These are phyloP conservation scores for Barbarea vulgaris DNA, from an alignment of 345 rosid genomes.

Conservation along the genomic window DNA sequence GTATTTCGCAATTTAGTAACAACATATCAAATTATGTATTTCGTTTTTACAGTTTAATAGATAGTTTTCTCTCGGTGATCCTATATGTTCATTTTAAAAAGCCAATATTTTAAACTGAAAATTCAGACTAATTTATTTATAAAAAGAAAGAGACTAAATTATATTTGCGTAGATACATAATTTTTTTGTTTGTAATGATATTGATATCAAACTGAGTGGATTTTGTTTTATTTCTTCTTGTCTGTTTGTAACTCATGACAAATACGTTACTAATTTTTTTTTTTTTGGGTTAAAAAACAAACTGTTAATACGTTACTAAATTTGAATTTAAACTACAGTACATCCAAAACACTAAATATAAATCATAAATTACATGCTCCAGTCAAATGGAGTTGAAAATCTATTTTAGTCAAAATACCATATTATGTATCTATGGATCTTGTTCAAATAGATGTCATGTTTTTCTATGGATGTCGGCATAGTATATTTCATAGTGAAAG, in stretches of 20 bases:
- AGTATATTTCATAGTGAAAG: neutral
- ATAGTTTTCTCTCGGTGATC: neutral
- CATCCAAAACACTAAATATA: neutral
- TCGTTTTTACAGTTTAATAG: neutral
- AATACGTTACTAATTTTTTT: neutral
- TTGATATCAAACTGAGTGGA: neutral
- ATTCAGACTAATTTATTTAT: neutral
- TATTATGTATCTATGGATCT: no score
- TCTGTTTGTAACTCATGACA: neutral
- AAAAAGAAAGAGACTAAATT: neutral
- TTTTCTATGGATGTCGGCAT: constrained; percentile 8
- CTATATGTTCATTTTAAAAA: neutral
- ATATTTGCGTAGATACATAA: neutral
- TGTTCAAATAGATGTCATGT: neutral
- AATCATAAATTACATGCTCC: neutral
- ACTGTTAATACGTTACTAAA: neutral
- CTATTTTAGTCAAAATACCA: neutral
- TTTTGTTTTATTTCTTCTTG: neutral
- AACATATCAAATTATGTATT: neutral
- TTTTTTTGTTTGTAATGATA: neutral
- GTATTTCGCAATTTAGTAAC: neutral
- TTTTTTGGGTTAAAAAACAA: no score
- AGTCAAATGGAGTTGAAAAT: neutral
- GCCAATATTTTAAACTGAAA: neutral
- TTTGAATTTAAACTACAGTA: no score